phyloP scores from a whole-genome alignment of 208 protist species.

The Crithidia mellificae region DNA sequence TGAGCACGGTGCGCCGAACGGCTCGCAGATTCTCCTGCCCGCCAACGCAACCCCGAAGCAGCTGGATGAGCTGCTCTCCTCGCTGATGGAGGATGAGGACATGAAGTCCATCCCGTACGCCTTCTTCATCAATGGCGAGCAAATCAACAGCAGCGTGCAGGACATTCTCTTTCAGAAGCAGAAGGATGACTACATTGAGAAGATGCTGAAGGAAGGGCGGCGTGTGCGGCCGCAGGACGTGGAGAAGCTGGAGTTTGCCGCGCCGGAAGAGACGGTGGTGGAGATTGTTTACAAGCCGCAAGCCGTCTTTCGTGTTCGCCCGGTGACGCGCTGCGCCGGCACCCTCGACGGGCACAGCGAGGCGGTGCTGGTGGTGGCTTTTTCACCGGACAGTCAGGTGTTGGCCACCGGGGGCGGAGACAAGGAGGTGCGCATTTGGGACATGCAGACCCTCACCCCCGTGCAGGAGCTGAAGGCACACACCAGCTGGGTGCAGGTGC shows the following conservation, averaged over 20 bases:
- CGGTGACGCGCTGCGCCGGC: slow-evolving; percentile 94
- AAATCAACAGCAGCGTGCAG: slow-evolving; percentile 89
- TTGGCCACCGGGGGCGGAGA: slow-evolving; percentile 96
- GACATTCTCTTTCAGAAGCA: slow-evolving; percentile 81
- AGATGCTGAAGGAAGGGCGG: slow-evolving; percentile 82
- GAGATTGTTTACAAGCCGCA: slow-evolving; percentile 95
- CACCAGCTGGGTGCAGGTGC: slow-evolving; percentile 95
- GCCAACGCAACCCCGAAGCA: slow-evolving; percentile 86
- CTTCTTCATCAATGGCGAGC: slow-evolving; percentile 95
- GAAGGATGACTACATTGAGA: slow-evolving; percentile 72
- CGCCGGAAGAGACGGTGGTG: slow-evolving; percentile 83
- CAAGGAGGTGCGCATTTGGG: slow-evolving; percentile 97
- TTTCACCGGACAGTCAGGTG: slow-evolving; percentile 94
- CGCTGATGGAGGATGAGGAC: slow-evolving; percentile 67
- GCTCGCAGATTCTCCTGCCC: slow-evolving; percentile 93
- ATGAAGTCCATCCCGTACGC: slow-evolving; percentile 91
- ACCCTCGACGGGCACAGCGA: slow-evolving; percentile 95
- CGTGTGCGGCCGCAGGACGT: slow-evolving; percentile 81
- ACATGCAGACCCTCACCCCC: slow-evolving; percentile 95
- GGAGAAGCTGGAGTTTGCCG: slow-evolving; percentile 73
- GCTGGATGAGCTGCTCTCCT: slow-evolving; percentile 85
- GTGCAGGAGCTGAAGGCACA: slow-evolving; percentile 91
- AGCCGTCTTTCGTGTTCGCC: slow-evolving; percentile 95
- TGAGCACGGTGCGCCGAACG: slow-evolving; percentile 83
- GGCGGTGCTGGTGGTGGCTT: slow-evolving; percentile 92